Conservation (phyloP, 345 rosid species). For the Camelina sativa region DNA sequence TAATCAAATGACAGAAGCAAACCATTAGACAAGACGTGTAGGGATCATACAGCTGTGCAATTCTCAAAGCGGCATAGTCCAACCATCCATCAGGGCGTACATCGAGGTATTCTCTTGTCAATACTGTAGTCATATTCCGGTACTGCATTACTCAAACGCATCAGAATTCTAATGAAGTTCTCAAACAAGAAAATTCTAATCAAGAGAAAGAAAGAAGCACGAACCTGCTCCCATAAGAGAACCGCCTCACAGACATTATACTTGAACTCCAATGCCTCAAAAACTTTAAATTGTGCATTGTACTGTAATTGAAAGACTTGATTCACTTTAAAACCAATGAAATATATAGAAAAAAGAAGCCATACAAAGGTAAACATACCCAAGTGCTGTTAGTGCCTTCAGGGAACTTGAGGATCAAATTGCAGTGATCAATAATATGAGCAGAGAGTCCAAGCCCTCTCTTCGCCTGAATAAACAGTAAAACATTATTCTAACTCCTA, state of each 20-base stretch:
- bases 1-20: conserved; percentile 11
- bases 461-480: conserved; percentile 56
- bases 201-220: conserved; percentile 13
- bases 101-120: conserved; percentile 95
- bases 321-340: background rate
- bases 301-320: conserved; percentile 56
- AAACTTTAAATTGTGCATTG: conserved; percentile 82
- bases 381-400: conserved; percentile 94
- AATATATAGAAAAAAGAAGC: background rate
- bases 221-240: conserved; percentile 96
- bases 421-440: conserved; percentile 73
- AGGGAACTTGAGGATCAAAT: conserved; percentile 84
- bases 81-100: conserved; percentile 93
- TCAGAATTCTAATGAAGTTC: conserved; percentile 17
- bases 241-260: conserved; percentile 90
- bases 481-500: conserved; percentile 1
- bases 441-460: conserved; percentile 94
- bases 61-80: conserved; percentile 91
- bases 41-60: conserved; percentile 78
- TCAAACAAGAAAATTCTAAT: background rate
- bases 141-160: conserved; percentile 60
- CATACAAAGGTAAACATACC: conserved; percentile 52
- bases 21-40: conserved; percentile 17
- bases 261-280: conserved; percentile 86
- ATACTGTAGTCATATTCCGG: conserved; percentile 94